Base-by-base conservation (phyloP, 768 basidiomycete genomes). In the Clathrus columnatus region DNA sequence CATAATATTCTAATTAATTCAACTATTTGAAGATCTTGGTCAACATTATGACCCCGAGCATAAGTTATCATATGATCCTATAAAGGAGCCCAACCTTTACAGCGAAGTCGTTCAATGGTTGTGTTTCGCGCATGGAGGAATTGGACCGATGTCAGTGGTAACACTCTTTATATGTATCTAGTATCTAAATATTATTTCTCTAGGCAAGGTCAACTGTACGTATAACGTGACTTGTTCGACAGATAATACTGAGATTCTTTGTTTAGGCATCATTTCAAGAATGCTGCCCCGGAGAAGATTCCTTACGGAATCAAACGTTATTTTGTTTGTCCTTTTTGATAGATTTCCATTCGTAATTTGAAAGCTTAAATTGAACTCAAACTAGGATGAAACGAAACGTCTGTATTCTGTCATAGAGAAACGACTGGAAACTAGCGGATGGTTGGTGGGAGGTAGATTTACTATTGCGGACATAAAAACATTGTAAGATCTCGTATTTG, bases 21-120 rank as follows among this genome's bases (percentile, higher is more conserved):
- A 47, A 10, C 18, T 2, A 7, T 14, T 47, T 11, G 36, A 11
- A 55, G 54, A 89, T 65, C 80, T 95, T 50, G 75, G 75, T 18
- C 84, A 89, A 64, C 80, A 85, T 64, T 92, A 86, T 63, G 92
- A 95, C 69, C 82, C 75, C 61, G 79, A 87, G n/a, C 69, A 76
- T 66, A 75, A 79, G 61, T 85, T 92, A 62, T 77, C 71, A 62
- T 91, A 85, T 68, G 75, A 84, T 60, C 69, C 73, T 3, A 68
- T 61, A 18, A 72, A 64, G n/a, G 70, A 79, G 2, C 75, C 81
- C 4, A 74, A 86, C 44, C 74, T 82, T 36, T 81, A 84, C 62
- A 85, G 81, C 63, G 83, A 86, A 69, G 75, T 81, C 71, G 63
- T 89, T 21, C 89, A 90, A 64, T 94, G 90, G 92, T 82, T 92